Conservation (phyloP, 2,329 filamentous ascomycete species). For the Aspergillus versicolor region DNA sequence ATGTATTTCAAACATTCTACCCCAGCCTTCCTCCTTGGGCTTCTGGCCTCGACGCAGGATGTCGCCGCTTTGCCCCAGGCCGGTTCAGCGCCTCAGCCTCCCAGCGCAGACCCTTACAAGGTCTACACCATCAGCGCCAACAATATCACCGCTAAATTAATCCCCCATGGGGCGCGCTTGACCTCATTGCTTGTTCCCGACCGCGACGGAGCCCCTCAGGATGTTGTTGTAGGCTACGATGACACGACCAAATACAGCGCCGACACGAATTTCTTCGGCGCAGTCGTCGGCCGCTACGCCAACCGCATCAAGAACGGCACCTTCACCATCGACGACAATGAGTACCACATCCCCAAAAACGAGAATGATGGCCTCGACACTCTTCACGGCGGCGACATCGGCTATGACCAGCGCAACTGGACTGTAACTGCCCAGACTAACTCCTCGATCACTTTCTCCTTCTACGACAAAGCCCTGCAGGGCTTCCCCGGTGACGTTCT, state of each 20-base stretch:
- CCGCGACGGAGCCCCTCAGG: slow-evolving; percentile 48
- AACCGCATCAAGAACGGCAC: slow-evolving; percentile 59
- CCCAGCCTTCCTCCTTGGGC: slow-evolving; percentile 32
- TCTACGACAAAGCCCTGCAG: slow-evolving; percentile 45
- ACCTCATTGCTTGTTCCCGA: slow-evolving; percentile 52
- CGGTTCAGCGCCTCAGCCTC: not conserved
- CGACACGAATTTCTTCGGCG: slow-evolving; percentile 49
- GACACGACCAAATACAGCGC: slow-evolving; percentile 46
- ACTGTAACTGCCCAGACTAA: slow-evolving; percentile 44
- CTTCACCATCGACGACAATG: slow-evolving; percentile 50
- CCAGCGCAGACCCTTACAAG: slow-evolving; percentile 35
- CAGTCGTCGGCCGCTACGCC: slow-evolving; percentile 53
- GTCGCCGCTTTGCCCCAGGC: slow-evolving; percentile 10
- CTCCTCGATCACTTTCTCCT: slow-evolving; percentile 47
- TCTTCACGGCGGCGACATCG: slow-evolving; percentile 51
- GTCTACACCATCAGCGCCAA: slow-evolving; percentile 47
- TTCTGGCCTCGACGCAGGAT: slow-evolving; percentile 29
- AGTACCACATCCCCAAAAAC: slow-evolving; percentile 51
- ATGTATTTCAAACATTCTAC: slow-evolving; percentile 39
- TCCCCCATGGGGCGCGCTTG: slow-evolving; percentile 49
- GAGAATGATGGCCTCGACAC: slow-evolving; percentile 53
- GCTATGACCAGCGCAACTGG: slow-evolving; percentile 52
- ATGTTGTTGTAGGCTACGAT: slow-evolving; percentile 54
- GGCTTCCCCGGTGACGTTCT: slow-evolving; percentile 49
- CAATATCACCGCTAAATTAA: slow-evolving; percentile 50